phyloP scores from a whole-genome alignment of 495 filamentous ascomycete genomes.

The Penicillium manginii region DNA sequence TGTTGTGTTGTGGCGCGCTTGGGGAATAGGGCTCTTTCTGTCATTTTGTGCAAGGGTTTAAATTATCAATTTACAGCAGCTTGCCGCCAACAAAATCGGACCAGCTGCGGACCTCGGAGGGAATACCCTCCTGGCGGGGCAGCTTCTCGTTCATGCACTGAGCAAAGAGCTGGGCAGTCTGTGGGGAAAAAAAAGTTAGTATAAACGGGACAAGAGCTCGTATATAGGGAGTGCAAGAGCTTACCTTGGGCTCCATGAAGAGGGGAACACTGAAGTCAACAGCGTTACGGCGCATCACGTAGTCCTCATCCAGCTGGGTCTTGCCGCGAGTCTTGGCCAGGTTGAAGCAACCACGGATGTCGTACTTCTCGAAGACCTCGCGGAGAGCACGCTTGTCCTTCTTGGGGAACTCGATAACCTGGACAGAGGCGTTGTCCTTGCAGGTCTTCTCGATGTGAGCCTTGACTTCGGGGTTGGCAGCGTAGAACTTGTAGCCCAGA shows the following conservation, averaged over 20 bases:
- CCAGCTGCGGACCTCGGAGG: slow-evolving; percentile 89
- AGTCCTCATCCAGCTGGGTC: slow-evolving; percentile 88
- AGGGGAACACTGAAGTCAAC: slow-evolving; percentile 97
- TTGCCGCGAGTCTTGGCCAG: slow-evolving; percentile 82
- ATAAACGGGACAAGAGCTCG: neutral
- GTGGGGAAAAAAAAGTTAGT: slow-evolving; percentile 23
- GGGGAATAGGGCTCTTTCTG: slow-evolving; percentile 21
- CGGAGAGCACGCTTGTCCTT: slow-evolving; percentile 92
- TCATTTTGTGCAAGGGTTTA: slow-evolving; percentile 23
- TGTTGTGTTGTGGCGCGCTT: slow-evolving; percentile 4
- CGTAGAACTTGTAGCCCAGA: slow-evolving; percentile 91
- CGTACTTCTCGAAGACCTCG: slow-evolving; percentile 95
- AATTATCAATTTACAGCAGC: slow-evolving; percentile 65
- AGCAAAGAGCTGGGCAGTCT: slow-evolving; percentile 96
- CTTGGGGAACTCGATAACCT: slow-evolving; percentile 97
- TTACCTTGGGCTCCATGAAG: slow-evolving; percentile 99
- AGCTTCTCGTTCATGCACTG: slow-evolving; percentile 96
- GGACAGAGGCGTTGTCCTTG: slow-evolving; percentile 69
- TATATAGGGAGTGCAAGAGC: slow-evolving; percentile 24
- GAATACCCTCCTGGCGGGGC: slow-evolving; percentile 79
- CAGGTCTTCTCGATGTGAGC: slow-evolving; percentile 71
- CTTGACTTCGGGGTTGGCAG: slow-evolving; percentile 80
- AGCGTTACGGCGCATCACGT: slow-evolving; percentile 97
- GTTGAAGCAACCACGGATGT: slow-evolving; percentile 96
- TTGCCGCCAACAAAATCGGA: slow-evolving; percentile 92